A percentile compares a stretch with the other conserved stretches of the same genome.
phyloP scores from a whole-genome alignment of 1,284 basidiomycete species.

The Ustilago cynodontis region DNA sequence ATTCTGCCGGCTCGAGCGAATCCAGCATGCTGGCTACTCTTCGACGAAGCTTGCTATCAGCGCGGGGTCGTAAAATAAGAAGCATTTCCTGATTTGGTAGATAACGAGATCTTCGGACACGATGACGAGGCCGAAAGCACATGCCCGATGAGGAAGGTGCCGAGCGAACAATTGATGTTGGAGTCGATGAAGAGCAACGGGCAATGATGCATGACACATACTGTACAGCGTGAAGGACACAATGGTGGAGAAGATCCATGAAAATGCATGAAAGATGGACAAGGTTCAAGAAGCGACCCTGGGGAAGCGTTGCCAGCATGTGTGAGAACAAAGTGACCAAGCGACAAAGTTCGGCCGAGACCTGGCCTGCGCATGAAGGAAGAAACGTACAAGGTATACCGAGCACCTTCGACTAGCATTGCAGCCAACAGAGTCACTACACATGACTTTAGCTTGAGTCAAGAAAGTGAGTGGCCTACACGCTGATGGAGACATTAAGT shows the following conservation, averaged over 20 bases:
- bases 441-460: too few species aligned
- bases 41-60: not conserved
- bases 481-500: too few species aligned
- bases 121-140: constrained; percentile 2
- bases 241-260: constrained; percentile 1
- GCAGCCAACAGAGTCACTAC: too few species aligned
- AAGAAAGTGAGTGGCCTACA: too few species aligned
- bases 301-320: not conserved
- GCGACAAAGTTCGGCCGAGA: constrained; percentile 14
- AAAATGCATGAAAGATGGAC: not conserved
- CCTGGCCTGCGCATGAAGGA: not conserved
- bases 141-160: not conserved
- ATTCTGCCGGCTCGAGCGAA: not conserved
- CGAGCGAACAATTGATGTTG: not conserved
- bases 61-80: not conserved
- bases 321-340: not conserved
- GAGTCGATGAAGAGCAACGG: not conserved
- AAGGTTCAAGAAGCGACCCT: not conserved
- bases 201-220: not conserved
- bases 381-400: not conserved
- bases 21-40: not conserved
- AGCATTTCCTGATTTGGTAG: constrained; percentile 17
- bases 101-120: constrained; percentile 9
- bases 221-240: not conserved
- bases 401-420: too few species aligned